These are phyloP conservation scores for Vickermania ingenoplastis DNA, from an alignment of 208 protist genomes.

Conservation along the genomic window DNA sequence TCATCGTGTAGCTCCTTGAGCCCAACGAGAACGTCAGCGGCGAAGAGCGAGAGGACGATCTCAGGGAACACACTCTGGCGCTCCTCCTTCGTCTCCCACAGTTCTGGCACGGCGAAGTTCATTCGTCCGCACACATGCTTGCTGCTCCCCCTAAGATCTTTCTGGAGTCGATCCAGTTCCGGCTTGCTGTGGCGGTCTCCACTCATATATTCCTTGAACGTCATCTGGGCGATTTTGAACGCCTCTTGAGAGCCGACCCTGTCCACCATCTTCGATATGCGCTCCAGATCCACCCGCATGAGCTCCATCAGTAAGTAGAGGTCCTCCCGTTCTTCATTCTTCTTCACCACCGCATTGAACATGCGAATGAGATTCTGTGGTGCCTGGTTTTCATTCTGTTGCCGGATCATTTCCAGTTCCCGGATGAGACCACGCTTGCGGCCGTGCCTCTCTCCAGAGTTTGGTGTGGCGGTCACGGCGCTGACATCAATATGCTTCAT, in stretches of 20 bases:
- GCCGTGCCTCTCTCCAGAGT: slow-evolving; percentile 68
- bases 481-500: slow-evolving; percentile 78
- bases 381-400: slow-evolving; percentile 29
- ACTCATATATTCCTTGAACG: slow-evolving; percentile 48
- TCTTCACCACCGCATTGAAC: slow-evolving; percentile 64
- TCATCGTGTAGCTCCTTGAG: slow-evolving; percentile 81
- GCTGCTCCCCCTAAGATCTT: slow-evolving; percentile 35
- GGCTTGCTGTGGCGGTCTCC: slow-evolving; percentile 4
- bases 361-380: slow-evolving; percentile 70
- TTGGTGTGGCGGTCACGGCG: slow-evolving; percentile 56
- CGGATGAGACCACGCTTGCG: slow-evolving; percentile 77
- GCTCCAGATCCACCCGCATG: slow-evolving; percentile 75
- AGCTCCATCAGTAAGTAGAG: slow-evolving; percentile 79
- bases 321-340: slow-evolving; percentile 44
- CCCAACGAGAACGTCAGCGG: slow-evolving; percentile 88
- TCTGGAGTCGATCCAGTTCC: slow-evolving; percentile 23
- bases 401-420: slow-evolving; percentile 77
- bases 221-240: slow-evolving; percentile 56
- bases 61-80: slow-evolving; percentile 98
- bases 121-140: slow-evolving; percentile 52
- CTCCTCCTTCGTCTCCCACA: slow-evolving; percentile 83
- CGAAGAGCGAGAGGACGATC: slow-evolving; percentile 99
- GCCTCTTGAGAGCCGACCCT: slow-evolving; percentile 58
- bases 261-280: slow-evolving; percentile 66
- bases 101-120: slow-evolving; percentile 38